Conservation (phyloP, 176 grass and related monocot species). For the Carex littledalei region DNA sequence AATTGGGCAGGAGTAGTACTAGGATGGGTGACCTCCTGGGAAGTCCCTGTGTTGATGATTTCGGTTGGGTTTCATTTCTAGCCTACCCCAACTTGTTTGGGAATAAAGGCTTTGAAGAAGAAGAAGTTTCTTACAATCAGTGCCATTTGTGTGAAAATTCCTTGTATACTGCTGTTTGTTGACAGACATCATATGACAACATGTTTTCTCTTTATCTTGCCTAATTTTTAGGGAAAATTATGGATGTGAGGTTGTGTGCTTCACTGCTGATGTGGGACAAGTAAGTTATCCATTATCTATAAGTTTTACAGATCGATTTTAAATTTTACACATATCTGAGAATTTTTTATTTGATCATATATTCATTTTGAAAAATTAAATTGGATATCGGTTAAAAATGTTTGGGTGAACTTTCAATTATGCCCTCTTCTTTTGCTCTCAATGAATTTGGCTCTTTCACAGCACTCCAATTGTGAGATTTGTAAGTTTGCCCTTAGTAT, state of each 20-base stretch:
- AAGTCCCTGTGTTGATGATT: no score
- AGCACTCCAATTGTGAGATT: not conserved
- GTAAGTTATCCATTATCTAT: conserved; percentile 31
- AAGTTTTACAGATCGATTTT: not conserved
- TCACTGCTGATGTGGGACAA: conserved; percentile 98
- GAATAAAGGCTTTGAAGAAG: no score
- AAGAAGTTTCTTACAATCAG: not conserved
- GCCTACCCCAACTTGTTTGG: no score
- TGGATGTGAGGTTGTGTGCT: conserved; percentile 96
- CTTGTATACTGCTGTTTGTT: not conserved
- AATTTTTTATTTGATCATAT: not conserved
- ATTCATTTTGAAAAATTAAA: not conserved
- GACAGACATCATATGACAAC: not conserved
- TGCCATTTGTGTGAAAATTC: not conserved
- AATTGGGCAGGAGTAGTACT: no score
- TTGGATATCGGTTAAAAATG: not conserved
- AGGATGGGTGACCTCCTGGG: no score
- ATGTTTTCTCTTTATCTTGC: not conserved
- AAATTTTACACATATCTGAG: not conserved
- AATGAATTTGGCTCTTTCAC: not conserved
- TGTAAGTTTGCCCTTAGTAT: not conserved
- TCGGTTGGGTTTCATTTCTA: no score
- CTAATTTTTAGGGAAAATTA: conserved; percentile 38
- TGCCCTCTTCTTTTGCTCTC: not conserved
- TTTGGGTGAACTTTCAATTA: not conserved